A percentile compares a stretch with the other conserved stretches of the same genome.
Evolutionary conservation across 2,329 filamentous ascomycete genomes (phyloP).

Genomic region (Xylariaceae sp.): DNA sequence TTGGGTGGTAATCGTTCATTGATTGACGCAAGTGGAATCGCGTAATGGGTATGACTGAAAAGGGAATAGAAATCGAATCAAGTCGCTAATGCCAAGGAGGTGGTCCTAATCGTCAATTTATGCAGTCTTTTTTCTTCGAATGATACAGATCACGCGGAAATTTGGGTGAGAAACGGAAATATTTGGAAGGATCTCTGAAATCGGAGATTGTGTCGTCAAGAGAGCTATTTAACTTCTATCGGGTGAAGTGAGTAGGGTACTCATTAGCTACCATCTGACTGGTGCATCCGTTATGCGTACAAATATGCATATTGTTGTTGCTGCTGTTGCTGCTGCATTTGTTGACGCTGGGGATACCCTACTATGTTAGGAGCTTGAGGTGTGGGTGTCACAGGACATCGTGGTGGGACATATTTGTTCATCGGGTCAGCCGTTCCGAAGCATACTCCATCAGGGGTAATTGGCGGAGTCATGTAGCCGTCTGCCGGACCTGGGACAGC

Average conservation of each 20-base stretch:
- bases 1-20: constrained; percentile 28
- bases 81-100: constrained; percentile 48
- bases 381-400: constrained; percentile 61
- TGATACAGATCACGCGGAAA: constrained; percentile 32
- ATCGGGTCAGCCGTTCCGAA: constrained; percentile 43
- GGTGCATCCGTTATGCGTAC: constrained; percentile 41
- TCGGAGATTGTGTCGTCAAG: neutral
- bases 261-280: constrained; percentile 27
- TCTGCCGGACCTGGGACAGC: constrained; percentile 59
- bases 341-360: constrained; percentile 37
- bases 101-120: constrained; percentile 42
- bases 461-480: constrained; percentile 80
- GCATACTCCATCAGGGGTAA: constrained; percentile 69
- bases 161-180: constrained; percentile 15
- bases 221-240: neutral
- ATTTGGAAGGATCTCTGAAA: constrained; percentile 7
- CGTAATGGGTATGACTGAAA: constrained; percentile 34
- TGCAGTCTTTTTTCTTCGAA: constrained; percentile 40
- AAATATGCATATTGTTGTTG: constrained; percentile 43
- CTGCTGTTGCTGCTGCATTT: constrained; percentile 41
- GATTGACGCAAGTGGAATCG: constrained; percentile 27
- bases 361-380: constrained; percentile 42
- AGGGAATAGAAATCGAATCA: constrained; percentile 34
- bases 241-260: constrained; percentile 7
- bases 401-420: constrained; percentile 48